Percentiles rank a stretch among this genome's conserved stretches.
Conservation (phyloP, 2,329 filamentous ascomycete species). For the Conoideocrella luteorostrata region DNA sequence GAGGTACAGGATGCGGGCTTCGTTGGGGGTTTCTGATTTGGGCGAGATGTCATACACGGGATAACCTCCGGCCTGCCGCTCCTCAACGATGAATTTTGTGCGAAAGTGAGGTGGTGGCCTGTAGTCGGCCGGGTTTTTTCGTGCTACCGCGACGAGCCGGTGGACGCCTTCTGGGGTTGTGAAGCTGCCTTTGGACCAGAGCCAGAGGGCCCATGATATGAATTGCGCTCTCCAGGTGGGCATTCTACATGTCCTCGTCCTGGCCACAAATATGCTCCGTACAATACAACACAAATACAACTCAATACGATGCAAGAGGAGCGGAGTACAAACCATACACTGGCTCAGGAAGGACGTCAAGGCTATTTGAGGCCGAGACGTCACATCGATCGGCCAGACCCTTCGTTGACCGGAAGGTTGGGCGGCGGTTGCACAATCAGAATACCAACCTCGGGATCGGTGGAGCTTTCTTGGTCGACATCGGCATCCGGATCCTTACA, state of each 20-base stretch:
- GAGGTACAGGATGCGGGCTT: conserved; percentile 23
- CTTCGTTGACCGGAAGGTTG: no score
- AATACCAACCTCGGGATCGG: not conserved
- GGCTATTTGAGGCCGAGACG: no score
- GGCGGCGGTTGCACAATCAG: no score
- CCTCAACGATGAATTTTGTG: conserved; percentile 19
- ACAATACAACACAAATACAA: no score
- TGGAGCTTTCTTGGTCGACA: no score
- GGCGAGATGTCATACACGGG: conserved; percentile 23
- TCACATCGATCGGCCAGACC: no score
- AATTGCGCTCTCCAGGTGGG: conserved; percentile 20
- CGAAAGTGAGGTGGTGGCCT: conserved; percentile 19
- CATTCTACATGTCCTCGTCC: conserved; percentile 13
- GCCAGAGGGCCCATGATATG: conserved; percentile 21
- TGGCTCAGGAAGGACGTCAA: no score
- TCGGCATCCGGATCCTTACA: no score
- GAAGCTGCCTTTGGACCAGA: conserved; percentile 19
- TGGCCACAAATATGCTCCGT: no score
- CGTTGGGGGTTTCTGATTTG: conserved; percentile 22
- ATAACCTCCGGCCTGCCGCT: conserved; percentile 13
- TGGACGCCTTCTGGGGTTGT: conserved; percentile 18
- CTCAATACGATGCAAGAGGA: no score
- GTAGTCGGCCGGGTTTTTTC: conserved; percentile 13
- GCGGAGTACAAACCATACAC: no score
- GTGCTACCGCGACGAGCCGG: conserved; percentile 17